phyloP scores from a whole-genome alignment of 257 asterid species.

The Ballota nigra region DNA sequence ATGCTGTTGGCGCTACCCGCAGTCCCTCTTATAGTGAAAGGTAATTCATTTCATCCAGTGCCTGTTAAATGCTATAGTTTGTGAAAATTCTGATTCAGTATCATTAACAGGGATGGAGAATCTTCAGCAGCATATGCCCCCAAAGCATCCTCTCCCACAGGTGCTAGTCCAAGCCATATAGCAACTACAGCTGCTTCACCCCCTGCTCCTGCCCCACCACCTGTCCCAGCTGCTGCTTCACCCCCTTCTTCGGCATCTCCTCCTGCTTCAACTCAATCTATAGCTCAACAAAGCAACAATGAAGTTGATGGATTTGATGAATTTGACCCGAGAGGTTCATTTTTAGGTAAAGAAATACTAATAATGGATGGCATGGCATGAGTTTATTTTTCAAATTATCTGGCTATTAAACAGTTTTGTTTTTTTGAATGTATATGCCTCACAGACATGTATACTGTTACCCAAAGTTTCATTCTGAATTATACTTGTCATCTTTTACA shows the following conservation, averaged over 20 bases:
- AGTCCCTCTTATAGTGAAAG: conserved; percentile 75
- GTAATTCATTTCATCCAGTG: conserved; percentile 33
- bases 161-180: conserved; percentile 52
- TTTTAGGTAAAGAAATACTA: conserved; percentile 52
- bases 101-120: conserved; percentile 64
- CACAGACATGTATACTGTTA: conserved; percentile 3
- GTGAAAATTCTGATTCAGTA: conserved; percentile 25
- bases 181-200: conserved; percentile 35
- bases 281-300: conserved; percentile 38
- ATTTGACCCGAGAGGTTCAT: conserved; percentile 89
- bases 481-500: not conserved
- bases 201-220: conserved; percentile 17
- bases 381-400: not conserved
- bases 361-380: conserved; percentile 11
- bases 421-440: conserved; percentile 7
- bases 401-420: conserved; percentile 5
- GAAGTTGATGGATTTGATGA: conserved; percentile 79
- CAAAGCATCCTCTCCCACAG: conserved; percentile 53
- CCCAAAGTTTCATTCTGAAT: not conserved
- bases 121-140: conserved; percentile 59
- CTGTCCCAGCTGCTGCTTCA: conserved; percentile 49
- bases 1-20: conserved; percentile 62
- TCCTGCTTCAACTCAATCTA: conserved; percentile 37
- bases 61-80: conserved; percentile 18
- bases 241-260: conserved; percentile 54